Evolutionary conservation across 2,329 filamentous ascomycete genomes (phyloP), one percentile per base, ranked within the genome.

Genomic region (Knoxdaviesia proteae): DNA sequence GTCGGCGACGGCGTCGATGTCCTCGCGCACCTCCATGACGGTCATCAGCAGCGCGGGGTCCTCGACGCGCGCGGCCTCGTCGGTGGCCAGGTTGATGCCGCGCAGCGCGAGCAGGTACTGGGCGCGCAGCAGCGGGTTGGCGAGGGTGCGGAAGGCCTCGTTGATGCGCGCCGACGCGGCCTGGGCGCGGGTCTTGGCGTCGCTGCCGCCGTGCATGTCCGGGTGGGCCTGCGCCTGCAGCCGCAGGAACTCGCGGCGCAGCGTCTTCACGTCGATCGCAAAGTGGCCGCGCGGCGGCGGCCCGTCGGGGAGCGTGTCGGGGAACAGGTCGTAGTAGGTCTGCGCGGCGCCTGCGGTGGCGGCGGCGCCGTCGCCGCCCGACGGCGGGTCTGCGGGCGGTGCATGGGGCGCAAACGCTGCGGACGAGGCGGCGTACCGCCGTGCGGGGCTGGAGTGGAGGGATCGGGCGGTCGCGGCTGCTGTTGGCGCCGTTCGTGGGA

Each of bases 281-380:
- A 96, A 98, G 45, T 76, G 68, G 0, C 86, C 80, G 0, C 54
- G 43, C 0, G 88, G 88, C 0, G 90, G 90, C 1, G 84, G 81
- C 2, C 88, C 88, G 1, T 58, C 43, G 0, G 86, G 74, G 4
- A 94, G 69, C 3, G 86, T 82, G 33, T 70, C 56, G 1, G 87
- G 86, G 66, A 98, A 98, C 61, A 96, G 74, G 44, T 78, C 74
- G 69, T 94, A 96, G 67, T 88, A 74, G 43, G 78, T 84, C 49
- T 61, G 38, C 7, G 33, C 31, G 6, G 36, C 9, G 3, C 7
- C 20, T 10, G 39, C 10, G 3, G 7, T n/a, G 31, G 10, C 8
- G 20, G 32, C 4, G 29, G 11, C 41, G 9, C 31, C 8, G 39
- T 7, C 20, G 4, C 8, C 34, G 31, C 20, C 31, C 20, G 20